A percentile compares a stretch with the other conserved stretches of the same genome.
These are phyloP conservation scores for Xylaria intraflava DNA, from an alignment of 495 filamentous ascomycete species.

Conservation along the genomic window DNA sequence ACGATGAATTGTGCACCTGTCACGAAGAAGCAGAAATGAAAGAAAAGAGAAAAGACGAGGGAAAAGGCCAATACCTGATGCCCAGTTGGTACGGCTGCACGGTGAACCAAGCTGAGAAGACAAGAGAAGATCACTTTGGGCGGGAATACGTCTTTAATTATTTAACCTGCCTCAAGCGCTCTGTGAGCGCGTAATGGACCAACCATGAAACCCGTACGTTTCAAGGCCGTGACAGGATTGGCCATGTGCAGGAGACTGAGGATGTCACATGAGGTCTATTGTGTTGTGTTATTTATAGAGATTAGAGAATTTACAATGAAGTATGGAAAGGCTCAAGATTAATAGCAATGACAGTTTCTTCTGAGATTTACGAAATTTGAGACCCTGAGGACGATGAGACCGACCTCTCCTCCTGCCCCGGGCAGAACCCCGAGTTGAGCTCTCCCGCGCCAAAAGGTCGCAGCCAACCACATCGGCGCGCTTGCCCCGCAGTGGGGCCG, in stretches of 20 bases:
- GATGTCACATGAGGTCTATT: not conserved
- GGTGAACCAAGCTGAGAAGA: constrained; percentile 11
- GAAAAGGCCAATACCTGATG: not conserved
- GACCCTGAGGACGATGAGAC: too few species aligned
- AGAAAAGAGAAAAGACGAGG: not conserved
- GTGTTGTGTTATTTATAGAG: too few species aligned
- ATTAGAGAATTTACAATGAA: not conserved
- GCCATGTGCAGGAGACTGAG: constrained; percentile 12
- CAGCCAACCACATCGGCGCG: not conserved
- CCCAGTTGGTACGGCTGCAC: constrained; percentile 2
- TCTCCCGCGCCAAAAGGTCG: not conserved
- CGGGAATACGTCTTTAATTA: not conserved
- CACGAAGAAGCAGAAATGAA: constrained; percentile 17
- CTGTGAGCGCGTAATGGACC: not conserved
- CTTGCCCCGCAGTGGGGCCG: not conserved
- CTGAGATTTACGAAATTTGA: too few species aligned
- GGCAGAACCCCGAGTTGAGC: not conserved
- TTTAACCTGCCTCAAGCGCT: not conserved
- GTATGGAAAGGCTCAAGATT: not conserved
- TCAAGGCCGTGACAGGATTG: constrained; percentile 38
- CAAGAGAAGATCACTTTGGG: constrained; percentile 4
- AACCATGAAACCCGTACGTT: constrained; percentile 27
- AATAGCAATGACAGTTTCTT: too few species aligned
- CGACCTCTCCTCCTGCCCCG: too few species aligned
- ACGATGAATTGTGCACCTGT: constrained; percentile 26